These are phyloP conservation scores for Candida cerambycidarum DNA, from an alignment of 805 yeast genomes.

Conservation along the genomic window DNA sequence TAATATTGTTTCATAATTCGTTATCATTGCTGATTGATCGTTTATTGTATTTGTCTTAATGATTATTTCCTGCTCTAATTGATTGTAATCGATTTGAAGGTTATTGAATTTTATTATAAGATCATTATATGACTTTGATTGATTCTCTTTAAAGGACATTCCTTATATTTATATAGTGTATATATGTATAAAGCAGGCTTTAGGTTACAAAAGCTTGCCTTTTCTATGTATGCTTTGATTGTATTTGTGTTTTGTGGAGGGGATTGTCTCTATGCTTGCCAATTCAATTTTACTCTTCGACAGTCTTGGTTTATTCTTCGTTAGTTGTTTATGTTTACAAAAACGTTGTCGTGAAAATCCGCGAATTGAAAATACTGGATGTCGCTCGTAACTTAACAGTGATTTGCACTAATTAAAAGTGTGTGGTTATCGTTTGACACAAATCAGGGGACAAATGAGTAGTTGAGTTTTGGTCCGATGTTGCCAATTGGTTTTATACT, in stretches of 20 bases:
- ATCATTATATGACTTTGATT: constrained; percentile 28
- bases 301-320: neutral
- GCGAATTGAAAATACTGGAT: neutral
- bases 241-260: constrained; percentile 2
- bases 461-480: too few species aligned
- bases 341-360: constrained; percentile 2
- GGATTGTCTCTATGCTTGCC: neutral
- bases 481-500: too few species aligned
- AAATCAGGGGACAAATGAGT: too few species aligned
- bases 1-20: constrained; percentile 27
- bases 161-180: constrained; percentile 1
- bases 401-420: too few species aligned
- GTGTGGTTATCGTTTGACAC: too few species aligned
- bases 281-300: neutral
- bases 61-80: constrained; percentile 31
- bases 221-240: neutral
- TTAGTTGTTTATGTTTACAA: constrained; percentile 7
- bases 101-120: constrained; percentile 26
- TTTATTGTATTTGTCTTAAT: constrained; percentile 23
- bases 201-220: neutral
- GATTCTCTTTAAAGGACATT: constrained; percentile 10
- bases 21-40: constrained; percentile 27
- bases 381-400: neutral
- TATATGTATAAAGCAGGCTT: neutral
- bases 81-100: constrained; percentile 25